phyloP scores from a whole-genome alignment of 1,284 basidiomycete species.

The Pseudozyma sp. region DNA sequence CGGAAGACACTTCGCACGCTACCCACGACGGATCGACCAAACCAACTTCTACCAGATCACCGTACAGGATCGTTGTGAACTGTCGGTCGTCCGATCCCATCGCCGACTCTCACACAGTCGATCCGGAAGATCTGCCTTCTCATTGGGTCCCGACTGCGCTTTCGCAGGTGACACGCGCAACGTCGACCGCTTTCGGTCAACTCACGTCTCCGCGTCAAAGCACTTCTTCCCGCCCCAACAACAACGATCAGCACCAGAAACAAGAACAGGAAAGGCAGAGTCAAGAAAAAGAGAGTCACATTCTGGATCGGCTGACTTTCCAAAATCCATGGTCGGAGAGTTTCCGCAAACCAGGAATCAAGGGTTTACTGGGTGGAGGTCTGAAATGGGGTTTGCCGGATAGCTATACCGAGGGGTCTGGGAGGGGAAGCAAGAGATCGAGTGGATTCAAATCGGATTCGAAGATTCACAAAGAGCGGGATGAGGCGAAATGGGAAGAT shows the following conservation, averaged over 20 bases:
- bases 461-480: slow-evolving; percentile 20
- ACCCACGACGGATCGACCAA: slow-evolving; percentile 4
- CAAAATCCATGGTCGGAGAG: slow-evolving; percentile 52
- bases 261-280: slow-evolving; percentile 5
- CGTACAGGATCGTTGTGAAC: slow-evolving; percentile 26
- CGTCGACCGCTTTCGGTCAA: slow-evolving; percentile 22
- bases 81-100: slow-evolving; percentile 28
- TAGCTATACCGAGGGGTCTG: slow-evolving; percentile 50
- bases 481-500: slow-evolving; percentile 18
- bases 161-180: slow-evolving; percentile 36
- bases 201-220: slow-evolving; percentile 10
- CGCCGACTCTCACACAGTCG: slow-evolving; percentile 20
- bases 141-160: slow-evolving; percentile 39
- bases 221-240: slow-evolving; percentile 1
- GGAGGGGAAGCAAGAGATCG: slow-evolving; percentile 7
- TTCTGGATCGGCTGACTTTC: slow-evolving; percentile 45
- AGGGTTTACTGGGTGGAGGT: slow-evolving; percentile 42
- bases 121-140: slow-evolving; percentile 22
- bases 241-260: neutral
- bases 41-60: neutral
- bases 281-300: slow-evolving; percentile 15
- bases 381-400: slow-evolving; percentile 60
- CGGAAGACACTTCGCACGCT: slow-evolving; percentile 2
- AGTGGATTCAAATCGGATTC: slow-evolving; percentile 28
- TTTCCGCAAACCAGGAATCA: slow-evolving; percentile 48